A percentile compares a stretch with the other conserved stretches of the same genome.
Conservation (phyloP, 768 basidiomycete species). For the Daedaleopsis sinensis region DNA sequence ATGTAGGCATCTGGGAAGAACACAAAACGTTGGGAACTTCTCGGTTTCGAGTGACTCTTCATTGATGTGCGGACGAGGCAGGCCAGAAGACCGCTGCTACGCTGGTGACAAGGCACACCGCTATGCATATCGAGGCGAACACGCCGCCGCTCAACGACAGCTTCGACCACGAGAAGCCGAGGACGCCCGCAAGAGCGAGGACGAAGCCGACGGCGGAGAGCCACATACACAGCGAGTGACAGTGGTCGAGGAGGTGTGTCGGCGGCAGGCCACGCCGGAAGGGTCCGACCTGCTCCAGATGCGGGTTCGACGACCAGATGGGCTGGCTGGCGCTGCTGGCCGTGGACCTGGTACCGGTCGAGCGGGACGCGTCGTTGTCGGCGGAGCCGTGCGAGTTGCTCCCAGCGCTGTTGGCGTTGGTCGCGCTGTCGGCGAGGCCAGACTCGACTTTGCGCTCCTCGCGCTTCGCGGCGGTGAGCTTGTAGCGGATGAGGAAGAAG, state of each 20-base stretch:
- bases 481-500: slow-evolving; percentile 58
- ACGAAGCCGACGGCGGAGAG: slow-evolving; percentile 51
- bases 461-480: slow-evolving; percentile 51
- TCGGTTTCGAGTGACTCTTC: neutral
- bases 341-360: too few relatives aligned
- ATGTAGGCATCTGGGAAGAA: too few relatives aligned
- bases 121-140: slow-evolving; percentile 44
- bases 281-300: slow-evolving; percentile 52
- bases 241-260: slow-evolving; percentile 48
- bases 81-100: slow-evolving; percentile 16
- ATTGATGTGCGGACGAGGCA: neutral
- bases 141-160: slow-evolving; percentile 49
- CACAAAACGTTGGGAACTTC: too few relatives aligned
- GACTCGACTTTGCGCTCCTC: slow-evolving; percentile 46
- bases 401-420: neutral
- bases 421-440: slow-evolving; percentile 19
- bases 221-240: slow-evolving; percentile 50
- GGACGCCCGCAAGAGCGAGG: slow-evolving; percentile 50
- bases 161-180: slow-evolving; percentile 53
- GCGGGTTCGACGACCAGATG: slow-evolving; percentile 47
- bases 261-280: slow-evolving; percentile 42
- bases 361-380: neutral
- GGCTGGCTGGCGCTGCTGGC: neutral
- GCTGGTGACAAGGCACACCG: slow-evolving; percentile 32
- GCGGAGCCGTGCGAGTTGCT: neutral